Percentiles rank a stretch among this genome's conserved stretches.
phyloP scores from a whole-genome alignment of 2,329 filamentous ascomycete genomes.

The Septoria linicola region DNA sequence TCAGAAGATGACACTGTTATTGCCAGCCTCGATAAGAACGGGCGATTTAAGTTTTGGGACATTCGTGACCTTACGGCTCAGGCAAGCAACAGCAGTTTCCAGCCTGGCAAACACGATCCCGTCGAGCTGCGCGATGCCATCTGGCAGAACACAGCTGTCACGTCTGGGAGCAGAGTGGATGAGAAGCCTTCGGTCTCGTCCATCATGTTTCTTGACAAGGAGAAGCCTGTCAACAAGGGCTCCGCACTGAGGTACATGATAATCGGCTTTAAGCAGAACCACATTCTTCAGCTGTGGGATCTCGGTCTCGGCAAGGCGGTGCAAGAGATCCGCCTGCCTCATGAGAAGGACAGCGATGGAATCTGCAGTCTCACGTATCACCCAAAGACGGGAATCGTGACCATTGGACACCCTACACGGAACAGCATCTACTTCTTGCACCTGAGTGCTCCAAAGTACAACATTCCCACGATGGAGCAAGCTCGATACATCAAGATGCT shows the following conservation, averaged over 20 bases:
- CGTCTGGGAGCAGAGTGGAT: constrained; percentile 35
- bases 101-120: constrained; percentile 47
- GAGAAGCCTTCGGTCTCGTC: constrained; percentile 98
- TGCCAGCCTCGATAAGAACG: constrained; percentile 94
- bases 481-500: constrained; percentile 82
- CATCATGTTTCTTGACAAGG: constrained; percentile 92
- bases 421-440: constrained; percentile 98
- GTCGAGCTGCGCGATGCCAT: constrained; percentile 75
- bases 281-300: constrained; percentile 97
- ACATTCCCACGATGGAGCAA: constrained; percentile 75
- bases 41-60: constrained; percentile 97
- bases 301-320: constrained; percentile 91
- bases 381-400: constrained; percentile 84
- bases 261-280: constrained; percentile 98
- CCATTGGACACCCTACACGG: constrained; percentile 91
- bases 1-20: constrained; percentile 94
- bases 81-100: constrained; percentile 46
- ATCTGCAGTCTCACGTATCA: constrained; percentile 97
- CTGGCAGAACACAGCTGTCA: constrained; percentile 72
- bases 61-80: constrained; percentile 68
- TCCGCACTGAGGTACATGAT: constrained; percentile 92
- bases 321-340: constrained; percentile 93
- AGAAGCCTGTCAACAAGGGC: constrained; percentile 86
- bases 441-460: constrained; percentile 90
- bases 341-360: constrained; percentile 78